Evolutionary conservation across 1,139 yeast species (phyloP), one percentile per base, ranked within the genome.

Genomic region (Ogataea hybrid): DNA sequence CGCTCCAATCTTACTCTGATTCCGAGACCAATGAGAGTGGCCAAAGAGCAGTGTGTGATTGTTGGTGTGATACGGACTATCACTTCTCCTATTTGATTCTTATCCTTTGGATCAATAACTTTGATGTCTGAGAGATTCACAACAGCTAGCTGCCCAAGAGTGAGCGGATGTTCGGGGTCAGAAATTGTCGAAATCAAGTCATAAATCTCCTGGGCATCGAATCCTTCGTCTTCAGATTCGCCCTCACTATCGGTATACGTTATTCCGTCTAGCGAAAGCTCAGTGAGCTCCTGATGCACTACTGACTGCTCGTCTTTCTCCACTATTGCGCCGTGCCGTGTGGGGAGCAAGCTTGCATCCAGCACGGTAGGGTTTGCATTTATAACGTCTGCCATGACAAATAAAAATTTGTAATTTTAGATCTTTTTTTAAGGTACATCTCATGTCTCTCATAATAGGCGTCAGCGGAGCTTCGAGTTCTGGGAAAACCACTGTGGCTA

Each of bases 121-220:
- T 67, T 62, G 44, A 94, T 92, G 60, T 94, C 96, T 2, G 74
- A 73, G 38, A 94, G 69, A 57, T 89, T 89, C 2, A 94, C 96
- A 32, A 94, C 97, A 0, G 97, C 94, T 14, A 94, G 72, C 63
- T 94, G 98, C 0, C 97, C 98, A 45, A 94, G 70, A 0, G 97
- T 85, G 32, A 94, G 70, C 0, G 99, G 99, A 61, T 94, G 99
- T 58, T 94, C 99, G 2, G 99, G 99, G 61, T 94, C 99, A 0
- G 95, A 86, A 18, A 94, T 92, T 21, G 87, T 75, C 2, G 97
- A 79, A 5, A 92, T 87, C 42, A 92, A 70, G 56, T 84, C 82
- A 49, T 72, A 82, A 6, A 83, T 74, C 56, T 83, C 90, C 54
- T 83, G 88, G 5, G 89, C 65, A 59, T 92, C 98, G 32, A 92